A percentile compares a stretch with the other conserved stretches of the same genome.
Conservation (phyloP, 2,329 filamentous ascomycete genomes). For the Cyphellophora attinorum region DNA sequence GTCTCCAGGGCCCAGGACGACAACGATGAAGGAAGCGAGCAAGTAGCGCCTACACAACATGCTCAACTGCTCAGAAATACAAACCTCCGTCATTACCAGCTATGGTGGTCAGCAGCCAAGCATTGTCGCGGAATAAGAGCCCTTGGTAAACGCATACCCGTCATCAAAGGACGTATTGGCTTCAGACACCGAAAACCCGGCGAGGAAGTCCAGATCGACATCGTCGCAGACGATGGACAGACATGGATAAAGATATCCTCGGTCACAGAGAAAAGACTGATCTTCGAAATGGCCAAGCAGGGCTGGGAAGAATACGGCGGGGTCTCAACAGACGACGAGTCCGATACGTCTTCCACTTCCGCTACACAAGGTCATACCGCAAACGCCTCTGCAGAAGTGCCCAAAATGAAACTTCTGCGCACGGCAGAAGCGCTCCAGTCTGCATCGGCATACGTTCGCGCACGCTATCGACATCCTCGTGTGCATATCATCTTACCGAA, state of each 20-base stretch:
- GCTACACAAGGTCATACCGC: slow-evolving; percentile 20
- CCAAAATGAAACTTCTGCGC: slow-evolving; percentile 50
- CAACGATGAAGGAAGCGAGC: slow-evolving; percentile 10
- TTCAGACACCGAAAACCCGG: slow-evolving; percentile 19
- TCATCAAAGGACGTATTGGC: background rate
- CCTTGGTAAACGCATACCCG: slow-evolving; percentile 43
- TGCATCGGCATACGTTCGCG: slow-evolving; percentile 44
- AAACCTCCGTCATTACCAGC: slow-evolving; percentile 56
- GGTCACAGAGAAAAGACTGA: slow-evolving; percentile 51
- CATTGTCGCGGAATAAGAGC: slow-evolving; percentile 45
- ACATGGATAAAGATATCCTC: slow-evolving; percentile 63
- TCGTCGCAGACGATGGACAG: slow-evolving; percentile 52
- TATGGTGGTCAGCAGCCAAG: slow-evolving; percentile 55
- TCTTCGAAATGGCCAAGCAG: slow-evolving; percentile 60
- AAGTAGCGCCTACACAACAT: slow-evolving; percentile 19
- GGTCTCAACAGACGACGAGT: slow-evolving; percentile 37
- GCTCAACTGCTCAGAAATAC: slow-evolving; percentile 54
- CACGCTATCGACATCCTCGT: slow-evolving; percentile 50
- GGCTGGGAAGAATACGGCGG: slow-evolving; percentile 45
- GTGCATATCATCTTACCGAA: slow-evolving; percentile 54
- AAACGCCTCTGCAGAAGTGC: slow-evolving; percentile 27
- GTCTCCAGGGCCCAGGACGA: slow-evolving; percentile 16
- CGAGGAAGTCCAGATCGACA: slow-evolving; percentile 50
- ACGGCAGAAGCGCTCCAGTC: slow-evolving; percentile 49
- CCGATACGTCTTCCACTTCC: slow-evolving; percentile 19